Evolutionary conservation across 805 yeast genomes (phyloP), one percentile per base, ranked within the genome.

Genomic region (Kurtzmaniella cleridarum): DNA sequence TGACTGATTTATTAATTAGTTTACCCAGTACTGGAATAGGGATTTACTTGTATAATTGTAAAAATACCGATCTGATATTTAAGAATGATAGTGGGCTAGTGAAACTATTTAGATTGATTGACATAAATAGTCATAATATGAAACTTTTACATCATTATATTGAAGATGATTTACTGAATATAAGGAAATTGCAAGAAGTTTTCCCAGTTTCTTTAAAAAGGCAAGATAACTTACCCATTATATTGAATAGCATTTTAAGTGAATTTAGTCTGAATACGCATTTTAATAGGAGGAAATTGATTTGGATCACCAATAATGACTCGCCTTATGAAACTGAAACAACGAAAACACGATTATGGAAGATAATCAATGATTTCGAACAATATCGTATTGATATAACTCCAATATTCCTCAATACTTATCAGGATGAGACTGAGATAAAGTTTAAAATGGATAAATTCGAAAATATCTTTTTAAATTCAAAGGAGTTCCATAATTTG

Each of bases 291-390:
- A 76, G 75, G 46, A 79, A 83, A 49, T 60, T 86, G 3, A 73
- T 87, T 46, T 62, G 88, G 53, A 76, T 89, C 51, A 86, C 96
- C 0, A 84, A 81, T 53, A 79, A 82, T 54, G 93, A 84, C 47
- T 60, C 59, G 34, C 97, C 96, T 0, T 73, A 62, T 45, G 66
- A 67, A 38, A 62, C 64, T 6, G 49, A 63, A 6, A 64, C 70
- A 12, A 60, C 67, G 3, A 72, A 71, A 48, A 66, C 65, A 34
- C 62, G 75, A 5, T 62, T 86, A 17, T 72, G 81, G 46, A 75
- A 74, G 14, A 64, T 80, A 4, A 69, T 83, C 11, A 71, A 72
- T 30, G 93, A 84, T 55, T 69, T 79, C 40, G 74, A 75, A 40
- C 76, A 77, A 38, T 63, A 69, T 13, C 62, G 59, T 30, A 77